Evolutionary conservation across 257 asterid species (phyloP).

Genomic region (Agastache rugosa): DNA sequence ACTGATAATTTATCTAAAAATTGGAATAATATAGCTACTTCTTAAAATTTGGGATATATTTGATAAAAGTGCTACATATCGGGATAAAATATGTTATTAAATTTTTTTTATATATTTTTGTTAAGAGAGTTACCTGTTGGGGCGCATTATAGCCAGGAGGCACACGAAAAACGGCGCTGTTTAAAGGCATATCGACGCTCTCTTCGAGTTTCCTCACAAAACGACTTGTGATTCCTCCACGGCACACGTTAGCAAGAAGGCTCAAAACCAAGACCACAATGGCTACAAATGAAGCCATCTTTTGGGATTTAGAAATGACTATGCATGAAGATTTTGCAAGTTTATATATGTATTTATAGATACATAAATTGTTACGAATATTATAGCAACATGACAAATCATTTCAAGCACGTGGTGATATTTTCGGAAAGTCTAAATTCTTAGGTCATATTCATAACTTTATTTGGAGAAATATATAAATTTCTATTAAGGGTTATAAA

Average conservation of each 20-base stretch:
- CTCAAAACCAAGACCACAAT: neutral
- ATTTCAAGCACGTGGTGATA: neutral
- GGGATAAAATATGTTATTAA: no score
- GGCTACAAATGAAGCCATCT: conserved; percentile 16
- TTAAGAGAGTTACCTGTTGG: conserved; percentile 26
- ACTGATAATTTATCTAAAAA: no score
- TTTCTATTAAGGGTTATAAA: no score
- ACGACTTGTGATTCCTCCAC: conserved; percentile 33
- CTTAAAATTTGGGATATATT: no score
- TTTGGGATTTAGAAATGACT: neutral
- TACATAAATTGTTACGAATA: no score
- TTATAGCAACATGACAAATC: neutral
- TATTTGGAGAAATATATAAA: no score
- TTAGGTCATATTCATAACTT: no score
- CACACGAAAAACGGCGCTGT: conserved; percentile 32
- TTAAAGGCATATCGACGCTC: conserved; percentile 32
- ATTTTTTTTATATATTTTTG: no score
- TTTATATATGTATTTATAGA: neutral
- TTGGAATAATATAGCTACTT: no score
- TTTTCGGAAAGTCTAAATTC: no score
- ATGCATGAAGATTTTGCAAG: neutral
- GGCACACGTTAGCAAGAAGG: conserved; percentile 11
- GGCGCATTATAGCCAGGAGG: conserved; percentile 44
- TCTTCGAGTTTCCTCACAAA: conserved; percentile 35
- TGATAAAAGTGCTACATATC: no score